These are phyloP conservation scores for Eugenia klotzschiana DNA, from an alignment of 441 rosid species.

Conservation along the genomic window DNA sequence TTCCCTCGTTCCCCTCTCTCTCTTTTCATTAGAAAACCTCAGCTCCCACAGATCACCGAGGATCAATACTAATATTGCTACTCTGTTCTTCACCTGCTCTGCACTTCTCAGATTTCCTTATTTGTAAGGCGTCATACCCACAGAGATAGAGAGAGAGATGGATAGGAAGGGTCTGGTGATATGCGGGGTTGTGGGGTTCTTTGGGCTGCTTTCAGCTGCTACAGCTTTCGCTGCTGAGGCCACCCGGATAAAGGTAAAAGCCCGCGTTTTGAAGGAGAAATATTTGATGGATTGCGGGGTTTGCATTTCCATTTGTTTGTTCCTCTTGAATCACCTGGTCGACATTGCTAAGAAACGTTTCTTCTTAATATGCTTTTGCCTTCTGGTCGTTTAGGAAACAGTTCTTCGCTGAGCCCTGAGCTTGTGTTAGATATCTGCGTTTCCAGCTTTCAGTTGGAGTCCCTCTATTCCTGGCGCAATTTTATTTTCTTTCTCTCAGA, in stretches of 20 bases:
- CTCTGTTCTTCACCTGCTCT: background rate
- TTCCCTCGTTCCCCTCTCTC: background rate
- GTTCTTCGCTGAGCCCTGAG: background rate
- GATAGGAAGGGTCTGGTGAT: slow-evolving; percentile 45
- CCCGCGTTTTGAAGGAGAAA: background rate
- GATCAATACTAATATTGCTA: background rate
- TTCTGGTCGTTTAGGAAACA: background rate
- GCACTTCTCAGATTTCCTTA: background rate
- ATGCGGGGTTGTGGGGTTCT: slow-evolving; percentile 33
- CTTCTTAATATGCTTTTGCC: background rate
- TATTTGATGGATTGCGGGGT: background rate
- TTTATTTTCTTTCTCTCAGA: background rate
- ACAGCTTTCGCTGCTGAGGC: slow-evolving; percentile 83
- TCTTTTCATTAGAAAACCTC: background rate
- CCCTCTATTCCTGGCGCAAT: background rate
- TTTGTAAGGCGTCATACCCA: background rate
- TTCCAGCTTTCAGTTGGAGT: background rate
- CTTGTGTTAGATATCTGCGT: background rate
- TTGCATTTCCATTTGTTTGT: background rate
- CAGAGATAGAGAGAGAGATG: slow-evolving; percentile 16
- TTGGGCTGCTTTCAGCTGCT: slow-evolving; percentile 57
- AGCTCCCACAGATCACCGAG: background rate
- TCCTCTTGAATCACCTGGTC: background rate
- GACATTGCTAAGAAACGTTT: background rate
- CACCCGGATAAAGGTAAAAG: slow-evolving; percentile 54